Conservation (phyloP, 1,284 basidiomycete genomes). For the Melampsora occidentalis region DNA sequence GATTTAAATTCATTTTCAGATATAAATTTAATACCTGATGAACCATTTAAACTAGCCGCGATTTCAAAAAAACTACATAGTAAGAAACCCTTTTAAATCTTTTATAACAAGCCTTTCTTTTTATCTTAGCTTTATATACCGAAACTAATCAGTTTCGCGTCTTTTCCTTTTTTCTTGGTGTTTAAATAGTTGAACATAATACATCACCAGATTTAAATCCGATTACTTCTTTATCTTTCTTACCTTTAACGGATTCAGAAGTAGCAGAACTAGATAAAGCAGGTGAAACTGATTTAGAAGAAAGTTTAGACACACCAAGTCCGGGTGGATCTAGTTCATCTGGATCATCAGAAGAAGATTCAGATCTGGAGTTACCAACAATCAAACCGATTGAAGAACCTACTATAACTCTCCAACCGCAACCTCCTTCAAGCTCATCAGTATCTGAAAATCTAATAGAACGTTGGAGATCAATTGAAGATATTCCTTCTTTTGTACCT, state of each 20-base stretch:
- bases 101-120: neutral
- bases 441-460: neutral
- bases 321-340: constrained; percentile 8
- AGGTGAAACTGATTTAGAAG: constrained; percentile 11
- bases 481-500: constrained; percentile 20
- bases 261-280: constrained; percentile 17
- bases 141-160: neutral
- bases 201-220: neutral
- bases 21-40: neutral
- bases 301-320: constrained; percentile 14
- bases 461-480: constrained; percentile 19
- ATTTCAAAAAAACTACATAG: no score
- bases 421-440: neutral
- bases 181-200: neutral
- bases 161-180: neutral
- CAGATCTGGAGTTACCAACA: neutral
- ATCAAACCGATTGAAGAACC: neutral
- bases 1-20: neutral
- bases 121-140: no score
- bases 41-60: no score
- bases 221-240: constrained; percentile 27
- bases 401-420: neutral
- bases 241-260: constrained; percentile 18
- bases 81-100: no score
- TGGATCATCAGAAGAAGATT: constrained; percentile 20